Base-by-base conservation (phyloP, 108 stramenopile species). In the Skeletonema marinoi region DNA sequence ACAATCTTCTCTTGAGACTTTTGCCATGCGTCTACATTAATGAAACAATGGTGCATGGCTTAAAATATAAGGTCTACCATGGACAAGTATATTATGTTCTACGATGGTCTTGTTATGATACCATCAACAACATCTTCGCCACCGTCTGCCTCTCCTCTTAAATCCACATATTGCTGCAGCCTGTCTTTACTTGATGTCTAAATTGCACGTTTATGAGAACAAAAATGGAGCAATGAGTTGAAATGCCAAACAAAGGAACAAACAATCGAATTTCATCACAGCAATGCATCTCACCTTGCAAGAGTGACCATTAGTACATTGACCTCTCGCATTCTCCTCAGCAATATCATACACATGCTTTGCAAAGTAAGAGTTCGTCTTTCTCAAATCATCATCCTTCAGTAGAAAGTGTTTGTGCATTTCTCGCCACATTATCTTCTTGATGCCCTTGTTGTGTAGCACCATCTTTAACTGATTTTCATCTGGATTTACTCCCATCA, bases 291-390 rank as follows among this genome's bases (percentile, higher is more conserved):
- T 66, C 32, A 73, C 82, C 73, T 87, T 88, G 64, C 91, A 92
- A 3, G 85, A 85, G 68, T 92, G 91, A 3, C 88, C 91, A 30
- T 74, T 58, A 0, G 88, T 88, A 69, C 91, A 92, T 65, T 89
- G 91, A 8, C 88, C 91, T 44, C 65, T 66, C 17, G 88, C 71
- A 65, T 86, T 87, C 33, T 92, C 88, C 63, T 65, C 70, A 5
- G 78, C 87, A 76, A 89, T 89, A 44, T 88, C 79, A 60, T 50
- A 65, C 32, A 85, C 46, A 68, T 92, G 80, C 21, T 82, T 68
- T 13, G 76, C 75, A 54, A 92, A 67, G 65, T 84, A 75, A 13
- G 62, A 32, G 42, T 77, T 80, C 36, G 79, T 65, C 14, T 17
- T n/a, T 31, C 73, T 32, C 50, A 85, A 72, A 38, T 65, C 39